A percentile compares a stretch with the other conserved stretches of the same genome.
phyloP scores from a whole-genome alignment of 371 early-diverging fungal species.

The Rhizoclosmatium hyalinum region DNA sequence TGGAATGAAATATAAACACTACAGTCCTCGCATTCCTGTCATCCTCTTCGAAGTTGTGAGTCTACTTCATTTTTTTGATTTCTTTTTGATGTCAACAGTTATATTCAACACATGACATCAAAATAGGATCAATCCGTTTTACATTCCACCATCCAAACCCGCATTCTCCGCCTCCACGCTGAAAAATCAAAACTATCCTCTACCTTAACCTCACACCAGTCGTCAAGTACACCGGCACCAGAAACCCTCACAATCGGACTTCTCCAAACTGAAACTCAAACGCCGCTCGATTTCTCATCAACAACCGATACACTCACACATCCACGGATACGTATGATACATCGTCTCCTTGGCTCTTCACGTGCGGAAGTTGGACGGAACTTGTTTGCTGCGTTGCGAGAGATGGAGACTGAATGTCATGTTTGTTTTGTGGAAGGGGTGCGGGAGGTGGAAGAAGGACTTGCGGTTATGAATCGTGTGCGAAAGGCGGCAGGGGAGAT shows the following conservation, averaged over 20 bases:
- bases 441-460: slow-evolving; percentile 79
- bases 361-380: slow-evolving; percentile 72
- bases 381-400: slow-evolving; percentile 84
- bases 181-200: background rate
- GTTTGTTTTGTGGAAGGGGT: slow-evolving; percentile 92
- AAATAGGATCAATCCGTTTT: too few relatives aligned
- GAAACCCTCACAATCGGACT: slow-evolving; percentile 2
- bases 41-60: slow-evolving; percentile 67
- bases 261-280: slow-evolving; percentile 3
- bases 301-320: background rate
- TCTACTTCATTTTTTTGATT: too few relatives aligned
- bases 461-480: slow-evolving; percentile 98
- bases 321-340: background rate
- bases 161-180: too few relatives aligned
- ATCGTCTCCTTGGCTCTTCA: slow-evolving; percentile 15
- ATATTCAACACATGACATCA: too few relatives aligned
- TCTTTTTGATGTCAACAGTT: too few relatives aligned
- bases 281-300: background rate
- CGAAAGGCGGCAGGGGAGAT: slow-evolving; percentile 86
- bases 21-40: slow-evolving; percentile 92
- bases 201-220: background rate
- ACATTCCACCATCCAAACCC: too few relatives aligned
- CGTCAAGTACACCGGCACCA: background rate
- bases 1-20: slow-evolving; percentile 99
- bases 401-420: slow-evolving; percentile 60